These are phyloP conservation scores for Plasmodium sp. DNA, from an alignment of 169 alveolate genomes.

Conservation along the genomic window DNA sequence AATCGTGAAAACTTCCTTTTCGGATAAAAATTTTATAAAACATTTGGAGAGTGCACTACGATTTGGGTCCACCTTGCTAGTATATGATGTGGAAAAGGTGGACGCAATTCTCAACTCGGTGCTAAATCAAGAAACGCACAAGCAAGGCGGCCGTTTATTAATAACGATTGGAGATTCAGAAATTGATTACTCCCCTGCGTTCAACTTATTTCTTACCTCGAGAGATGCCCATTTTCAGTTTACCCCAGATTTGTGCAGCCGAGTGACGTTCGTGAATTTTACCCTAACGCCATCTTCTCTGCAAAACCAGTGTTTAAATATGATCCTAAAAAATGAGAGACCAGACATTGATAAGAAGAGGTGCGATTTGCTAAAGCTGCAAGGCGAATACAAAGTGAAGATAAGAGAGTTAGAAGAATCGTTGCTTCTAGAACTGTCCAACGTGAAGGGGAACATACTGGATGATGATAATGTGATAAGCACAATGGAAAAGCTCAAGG, in stretches of 20 bases:
- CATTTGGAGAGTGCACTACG: conserved; percentile 94
- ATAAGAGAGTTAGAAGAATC: conserved; percentile 97
- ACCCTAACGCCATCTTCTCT: conserved; percentile 97
- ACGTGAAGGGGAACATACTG: conserved; percentile 95
- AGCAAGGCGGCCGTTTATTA: conserved; percentile 96
- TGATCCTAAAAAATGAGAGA: conserved; percentile 94
- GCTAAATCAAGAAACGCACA: conserved; percentile 95
- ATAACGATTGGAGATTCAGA: conserved; percentile 97
- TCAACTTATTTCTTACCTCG: conserved; percentile 95
- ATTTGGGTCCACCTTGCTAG: conserved; percentile 95
- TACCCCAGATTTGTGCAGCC: conserved; percentile 97
- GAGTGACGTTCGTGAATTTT: conserved; percentile 97
- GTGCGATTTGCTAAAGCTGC: conserved; percentile 93
- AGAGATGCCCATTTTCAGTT: conserved; percentile 95
- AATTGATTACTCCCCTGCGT: conserved; percentile 96
- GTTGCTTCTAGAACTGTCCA: conserved; percentile 94
- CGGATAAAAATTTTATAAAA: conserved; percentile 93
- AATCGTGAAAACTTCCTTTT: conserved; percentile 87
- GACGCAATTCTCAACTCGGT: conserved; percentile 88
- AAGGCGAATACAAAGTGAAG: conserved; percentile 91
- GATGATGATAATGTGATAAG: conserved; percentile 94
- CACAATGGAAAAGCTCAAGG: conserved; percentile 92
- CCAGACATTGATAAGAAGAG: conserved; percentile 97
- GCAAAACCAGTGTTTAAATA: conserved; percentile 93
- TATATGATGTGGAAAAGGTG: conserved; percentile 96